Evolutionary conservation across 164 flowering plant species (phyloP).

Genomic region (Umbilicus rupestris): DNA sequence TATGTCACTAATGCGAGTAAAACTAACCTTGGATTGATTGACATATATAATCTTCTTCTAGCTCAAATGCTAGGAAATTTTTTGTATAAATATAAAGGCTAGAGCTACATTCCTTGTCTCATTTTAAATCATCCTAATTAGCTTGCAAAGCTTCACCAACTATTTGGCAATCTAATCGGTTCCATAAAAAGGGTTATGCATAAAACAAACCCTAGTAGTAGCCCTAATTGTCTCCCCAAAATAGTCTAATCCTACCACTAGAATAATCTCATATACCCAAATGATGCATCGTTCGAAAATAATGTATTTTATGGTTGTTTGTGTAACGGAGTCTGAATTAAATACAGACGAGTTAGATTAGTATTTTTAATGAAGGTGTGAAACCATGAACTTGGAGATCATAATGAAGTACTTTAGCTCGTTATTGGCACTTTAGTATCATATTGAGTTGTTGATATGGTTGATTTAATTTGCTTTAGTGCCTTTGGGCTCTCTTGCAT

Average conservation of each 20-base stretch:
- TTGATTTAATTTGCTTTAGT: background rate
- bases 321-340: background rate
- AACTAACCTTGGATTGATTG: background rate
- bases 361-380: background rate
- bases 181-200: background rate
- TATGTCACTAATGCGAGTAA: background rate
- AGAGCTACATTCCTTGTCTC: constrained; percentile 1
- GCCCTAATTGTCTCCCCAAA: background rate
- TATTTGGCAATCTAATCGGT: background rate
- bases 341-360: too few species aligned
- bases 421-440: background rate
- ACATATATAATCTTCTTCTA: background rate
- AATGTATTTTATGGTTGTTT: background rate
- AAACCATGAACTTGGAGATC: background rate
- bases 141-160: background rate
- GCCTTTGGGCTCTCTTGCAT: background rate
- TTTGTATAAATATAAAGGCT: background rate
- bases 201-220: background rate
- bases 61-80: background rate
- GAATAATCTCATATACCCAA: background rate
- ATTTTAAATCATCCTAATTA: background rate
- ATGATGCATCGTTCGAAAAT: background rate
- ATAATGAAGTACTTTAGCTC: background rate
- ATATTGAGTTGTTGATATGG: background rate
- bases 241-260: background rate